These are phyloP conservation scores for Flaveria linearis DNA, from an alignment of 129 eudicot genomes.

Conservation along the genomic window DNA sequence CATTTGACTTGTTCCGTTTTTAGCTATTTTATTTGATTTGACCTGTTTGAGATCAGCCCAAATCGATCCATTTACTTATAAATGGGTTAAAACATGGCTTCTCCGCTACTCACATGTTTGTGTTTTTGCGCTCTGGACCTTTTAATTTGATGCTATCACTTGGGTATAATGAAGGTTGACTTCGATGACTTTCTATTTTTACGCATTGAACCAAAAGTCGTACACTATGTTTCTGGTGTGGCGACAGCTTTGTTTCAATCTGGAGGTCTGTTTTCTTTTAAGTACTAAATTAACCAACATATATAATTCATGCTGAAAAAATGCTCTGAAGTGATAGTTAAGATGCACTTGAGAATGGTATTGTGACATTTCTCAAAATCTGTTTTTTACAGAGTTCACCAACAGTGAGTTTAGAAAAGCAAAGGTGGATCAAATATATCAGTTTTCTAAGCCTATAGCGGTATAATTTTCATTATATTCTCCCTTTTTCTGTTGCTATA, in stretches of 20 bases:
- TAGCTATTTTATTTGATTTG: neutral
- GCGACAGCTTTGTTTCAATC: slow-evolving; percentile 85
- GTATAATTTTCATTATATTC: slow-evolving; percentile 37
- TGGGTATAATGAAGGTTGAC: slow-evolving; percentile 68
- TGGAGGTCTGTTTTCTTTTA: slow-evolving; percentile 60
- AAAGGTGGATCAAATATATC: slow-evolving; percentile 87
- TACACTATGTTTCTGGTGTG: slow-evolving; percentile 79
- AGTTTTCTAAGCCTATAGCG: slow-evolving; percentile 84
- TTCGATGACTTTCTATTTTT: slow-evolving; percentile 89
- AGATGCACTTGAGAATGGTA: neutral
- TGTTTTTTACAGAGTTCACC: slow-evolving; percentile 55
- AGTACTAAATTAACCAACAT: neutral
- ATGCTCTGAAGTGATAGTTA: neutral
- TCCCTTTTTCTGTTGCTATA: neutral
- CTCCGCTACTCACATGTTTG: neutral
- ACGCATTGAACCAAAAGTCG: slow-evolving; percentile 77
- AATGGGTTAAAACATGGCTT: neutral
- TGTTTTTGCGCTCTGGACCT: neutral
- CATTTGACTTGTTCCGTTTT: neutral
- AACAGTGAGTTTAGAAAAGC: slow-evolving; percentile 62
- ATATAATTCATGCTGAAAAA: neutral
- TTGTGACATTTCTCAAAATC: neutral
- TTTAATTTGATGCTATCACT: slow-evolving; percentile 9
- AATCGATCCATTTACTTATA: neutral
- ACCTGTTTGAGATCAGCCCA: neutral